Percentiles rank a stretch among this genome's conserved stretches.
These are phyloP conservation scores for Aristolochia fimbriata DNA, from an alignment of 164 flowering plant genomes.

Conservation along the genomic window DNA sequence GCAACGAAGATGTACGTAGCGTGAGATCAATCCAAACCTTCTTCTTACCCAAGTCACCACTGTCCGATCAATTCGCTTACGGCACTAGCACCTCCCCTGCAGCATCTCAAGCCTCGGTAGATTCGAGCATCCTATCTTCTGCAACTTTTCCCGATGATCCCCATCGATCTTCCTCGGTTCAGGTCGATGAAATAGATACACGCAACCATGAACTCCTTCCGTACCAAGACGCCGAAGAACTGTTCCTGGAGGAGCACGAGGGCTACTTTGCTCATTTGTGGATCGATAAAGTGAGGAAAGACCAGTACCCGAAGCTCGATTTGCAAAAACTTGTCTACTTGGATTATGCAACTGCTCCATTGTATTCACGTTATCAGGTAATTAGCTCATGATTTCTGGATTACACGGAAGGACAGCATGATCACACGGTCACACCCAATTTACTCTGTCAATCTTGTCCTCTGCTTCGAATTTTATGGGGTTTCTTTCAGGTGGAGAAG, in stretches of 20 bases:
- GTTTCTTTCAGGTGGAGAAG: conserved; percentile 6
- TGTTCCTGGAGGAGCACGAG: conserved; percentile 3
- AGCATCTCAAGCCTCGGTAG: no score
- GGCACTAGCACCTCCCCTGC: no score
- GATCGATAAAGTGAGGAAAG: conserved; percentile 6
- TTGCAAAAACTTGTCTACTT: conserved; percentile 3
- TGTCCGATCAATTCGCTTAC: not conserved
- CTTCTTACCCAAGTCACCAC: not conserved
- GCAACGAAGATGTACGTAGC: not conserved
- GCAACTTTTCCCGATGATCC: not conserved
- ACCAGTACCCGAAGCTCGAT: conserved; percentile 5
- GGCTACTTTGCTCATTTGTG: conserved; percentile 4
- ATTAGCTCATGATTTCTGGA: not conserved
- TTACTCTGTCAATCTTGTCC: no score
- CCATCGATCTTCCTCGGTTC: not conserved
- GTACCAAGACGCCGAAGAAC: conserved; percentile 7
- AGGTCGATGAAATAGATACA: conserved; percentile 1
- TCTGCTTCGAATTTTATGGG: not conserved
- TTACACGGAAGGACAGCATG: not conserved
- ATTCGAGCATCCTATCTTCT: not conserved
- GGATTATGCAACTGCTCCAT: conserved; percentile 7
- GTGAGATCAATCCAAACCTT: not conserved
- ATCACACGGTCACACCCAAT: no score
- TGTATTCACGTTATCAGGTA: conserved; percentile 6
- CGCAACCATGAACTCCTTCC: not conserved